Percentiles rank a stretch among this genome's conserved stretches.
phyloP scores from a whole-genome alignment of 2,329 filamentous ascomycete genomes.

The Aspergillus sp. region DNA sequence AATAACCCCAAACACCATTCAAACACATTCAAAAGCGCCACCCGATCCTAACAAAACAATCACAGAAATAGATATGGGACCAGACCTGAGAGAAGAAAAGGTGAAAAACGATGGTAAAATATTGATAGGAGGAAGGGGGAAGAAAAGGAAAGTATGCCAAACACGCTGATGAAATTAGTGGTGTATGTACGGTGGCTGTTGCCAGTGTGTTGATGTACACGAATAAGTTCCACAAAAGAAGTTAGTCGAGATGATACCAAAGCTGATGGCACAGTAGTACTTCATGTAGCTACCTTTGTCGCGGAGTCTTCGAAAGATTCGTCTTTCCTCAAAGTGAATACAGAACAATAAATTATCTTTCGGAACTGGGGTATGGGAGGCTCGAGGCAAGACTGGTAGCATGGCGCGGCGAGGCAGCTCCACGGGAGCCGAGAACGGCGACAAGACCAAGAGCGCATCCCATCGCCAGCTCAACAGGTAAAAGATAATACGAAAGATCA shows the following conservation, averaged over 20 bases:
- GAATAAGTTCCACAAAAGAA: neutral
- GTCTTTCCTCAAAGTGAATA: neutral
- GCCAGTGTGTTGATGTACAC: neutral
- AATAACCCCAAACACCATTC: too few species aligned
- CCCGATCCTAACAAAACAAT: neutral
- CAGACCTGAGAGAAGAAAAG: neutral
- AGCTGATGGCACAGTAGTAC: neutral
- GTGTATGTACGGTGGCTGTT: neutral
- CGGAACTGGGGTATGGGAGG: neutral
- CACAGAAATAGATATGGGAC: neutral
- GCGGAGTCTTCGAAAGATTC: neutral
- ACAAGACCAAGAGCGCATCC: neutral
- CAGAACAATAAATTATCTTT: neutral
- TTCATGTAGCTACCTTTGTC: neutral
- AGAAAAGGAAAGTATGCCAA: neutral
- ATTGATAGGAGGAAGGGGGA: neutral
- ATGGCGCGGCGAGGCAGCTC: neutral
- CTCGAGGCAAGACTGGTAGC: neutral
- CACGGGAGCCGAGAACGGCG: neutral
- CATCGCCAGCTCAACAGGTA: neutral
- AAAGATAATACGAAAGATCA: slow-evolving; percentile 24
- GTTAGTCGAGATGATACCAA: neutral
- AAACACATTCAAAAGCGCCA: neutral
- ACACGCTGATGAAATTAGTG: neutral
- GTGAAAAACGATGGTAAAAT: neutral